phyloP scores from a whole-genome alignment of 768 basidiomycete genomes.

The Lactarius akahatsu region DNA sequence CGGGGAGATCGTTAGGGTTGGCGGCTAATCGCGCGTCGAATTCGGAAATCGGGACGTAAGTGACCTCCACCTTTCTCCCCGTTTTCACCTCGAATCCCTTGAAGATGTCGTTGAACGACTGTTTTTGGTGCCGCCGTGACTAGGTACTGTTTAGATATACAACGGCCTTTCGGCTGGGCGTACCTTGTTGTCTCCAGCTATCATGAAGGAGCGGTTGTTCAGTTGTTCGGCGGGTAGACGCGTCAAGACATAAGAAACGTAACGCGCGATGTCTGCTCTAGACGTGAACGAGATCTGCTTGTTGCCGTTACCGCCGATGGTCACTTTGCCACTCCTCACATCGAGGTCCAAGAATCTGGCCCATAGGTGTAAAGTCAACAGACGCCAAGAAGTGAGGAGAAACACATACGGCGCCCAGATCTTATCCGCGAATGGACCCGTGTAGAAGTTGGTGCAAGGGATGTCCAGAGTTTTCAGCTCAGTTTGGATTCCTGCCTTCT shows the following conservation, averaged over 20 bases:
- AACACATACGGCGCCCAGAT: slow-evolving; percentile 13
- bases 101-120: slow-evolving; percentile 31
- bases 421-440: slow-evolving; percentile 25
- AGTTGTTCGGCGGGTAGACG: slow-evolving; percentile 22
- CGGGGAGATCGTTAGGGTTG: slow-evolving; percentile 20
- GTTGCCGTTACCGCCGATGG: slow-evolving; percentile 28
- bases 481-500: slow-evolving; percentile 9
- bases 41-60: slow-evolving; percentile 21
- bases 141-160: not conserved
- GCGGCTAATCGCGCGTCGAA: slow-evolving; percentile 22
- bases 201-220: slow-evolving; percentile 15
- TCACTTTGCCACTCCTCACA: slow-evolving; percentile 23
- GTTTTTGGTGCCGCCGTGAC: not conserved
- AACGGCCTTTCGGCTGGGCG: not conserved
- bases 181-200: slow-evolving; percentile 24
- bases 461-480: slow-evolving; percentile 22
- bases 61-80: slow-evolving; percentile 28
- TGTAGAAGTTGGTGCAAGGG: slow-evolving; percentile 28
- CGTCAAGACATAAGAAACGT: slow-evolving; percentile 26
- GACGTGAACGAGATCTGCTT: slow-evolving; percentile 28
- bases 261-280: slow-evolving; percentile 26
- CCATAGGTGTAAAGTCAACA: not conserved
- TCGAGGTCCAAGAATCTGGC: slow-evolving; percentile 18
- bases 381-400: not conserved
- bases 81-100: slow-evolving; percentile 26